These are phyloP conservation scores for Hordeum marinum DNA, from an alignment of 176 grass and related monocot genomes.

Conservation along the genomic window DNA sequence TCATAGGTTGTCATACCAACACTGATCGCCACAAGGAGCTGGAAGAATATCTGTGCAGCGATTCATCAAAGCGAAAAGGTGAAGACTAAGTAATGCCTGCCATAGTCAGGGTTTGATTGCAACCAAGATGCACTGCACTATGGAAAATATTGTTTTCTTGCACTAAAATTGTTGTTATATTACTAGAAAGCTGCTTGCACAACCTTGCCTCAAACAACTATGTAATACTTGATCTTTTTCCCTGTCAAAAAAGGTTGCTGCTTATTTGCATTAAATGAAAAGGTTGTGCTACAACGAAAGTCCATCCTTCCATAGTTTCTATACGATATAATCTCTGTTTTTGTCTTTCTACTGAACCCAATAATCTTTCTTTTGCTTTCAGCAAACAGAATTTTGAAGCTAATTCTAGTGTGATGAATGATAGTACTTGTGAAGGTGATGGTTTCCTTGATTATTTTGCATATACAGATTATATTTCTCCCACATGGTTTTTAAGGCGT, in stretches of 20 bases:
- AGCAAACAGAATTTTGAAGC: not conserved
- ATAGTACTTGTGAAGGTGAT: not conserved
- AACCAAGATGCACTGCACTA: not conserved
- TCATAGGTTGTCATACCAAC: conserved; percentile 70
- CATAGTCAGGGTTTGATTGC: not conserved
- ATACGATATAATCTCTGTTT: not conserved
- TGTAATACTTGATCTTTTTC: not conserved
- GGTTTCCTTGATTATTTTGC: too few species aligned
- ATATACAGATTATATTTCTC: not conserved
- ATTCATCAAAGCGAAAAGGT: conserved; percentile 50
- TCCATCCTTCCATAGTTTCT: too few species aligned
- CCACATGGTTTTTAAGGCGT: too few species aligned
- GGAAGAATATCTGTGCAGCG: conserved; percentile 64
- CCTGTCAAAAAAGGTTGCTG: not conserved
- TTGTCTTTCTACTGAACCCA: not conserved
- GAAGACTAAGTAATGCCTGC: conserved; percentile 46
- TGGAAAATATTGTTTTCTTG: not conserved
- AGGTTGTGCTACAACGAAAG: too few species aligned
- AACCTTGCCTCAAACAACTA: not conserved
- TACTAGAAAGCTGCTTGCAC: not conserved
- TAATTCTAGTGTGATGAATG: not conserved
- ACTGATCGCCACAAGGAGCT: conserved; percentile 50
- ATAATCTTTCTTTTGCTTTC: not conserved
- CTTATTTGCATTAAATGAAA: not conserved
- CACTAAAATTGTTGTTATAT: not conserved